Conservation (phyloP, 805 yeast genomes). For the Babjeviella inositovora region DNA sequence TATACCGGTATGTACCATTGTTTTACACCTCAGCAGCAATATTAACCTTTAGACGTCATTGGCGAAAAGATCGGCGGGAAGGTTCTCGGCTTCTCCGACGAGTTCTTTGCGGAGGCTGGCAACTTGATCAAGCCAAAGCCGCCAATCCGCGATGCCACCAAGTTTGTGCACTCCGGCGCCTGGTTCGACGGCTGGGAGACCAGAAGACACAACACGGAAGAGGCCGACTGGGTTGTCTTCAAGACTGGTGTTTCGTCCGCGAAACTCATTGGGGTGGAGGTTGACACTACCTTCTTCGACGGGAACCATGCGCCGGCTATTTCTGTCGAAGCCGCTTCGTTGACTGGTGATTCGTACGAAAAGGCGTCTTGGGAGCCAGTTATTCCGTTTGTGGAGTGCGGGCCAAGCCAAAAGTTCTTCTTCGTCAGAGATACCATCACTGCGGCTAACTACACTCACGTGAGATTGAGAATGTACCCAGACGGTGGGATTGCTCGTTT, state of each 20-base stretch:
- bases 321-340: constrained; percentile 85
- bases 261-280: constrained; percentile 63
- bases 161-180: constrained; percentile 75
- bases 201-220: constrained; percentile 75
- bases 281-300: constrained; percentile 86
- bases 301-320: constrained; percentile 93
- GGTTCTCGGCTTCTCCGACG: constrained; percentile 59
- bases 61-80: constrained; percentile 76
- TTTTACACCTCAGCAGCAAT: neutral
- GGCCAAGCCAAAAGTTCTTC: constrained; percentile 79
- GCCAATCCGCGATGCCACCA: constrained; percentile 71
- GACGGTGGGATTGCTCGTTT: constrained; percentile 97
- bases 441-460: constrained; percentile 54
- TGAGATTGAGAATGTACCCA: constrained; percentile 83
- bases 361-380: constrained; percentile 52
- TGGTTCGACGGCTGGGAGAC: constrained; percentile 99
- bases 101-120: constrained; percentile 90
- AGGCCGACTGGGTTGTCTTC: constrained; percentile 78
- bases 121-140: constrained; percentile 70
- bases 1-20: constrained; percentile 25
- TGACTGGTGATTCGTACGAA: constrained; percentile 14
- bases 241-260: constrained; percentile 79
- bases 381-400: constrained; percentile 63
- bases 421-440: constrained; percentile 51
- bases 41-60: constrained; percentile 41